phyloP scores from a whole-genome alignment of 768 basidiomycete genomes.

The Auricularia sp. region DNA sequence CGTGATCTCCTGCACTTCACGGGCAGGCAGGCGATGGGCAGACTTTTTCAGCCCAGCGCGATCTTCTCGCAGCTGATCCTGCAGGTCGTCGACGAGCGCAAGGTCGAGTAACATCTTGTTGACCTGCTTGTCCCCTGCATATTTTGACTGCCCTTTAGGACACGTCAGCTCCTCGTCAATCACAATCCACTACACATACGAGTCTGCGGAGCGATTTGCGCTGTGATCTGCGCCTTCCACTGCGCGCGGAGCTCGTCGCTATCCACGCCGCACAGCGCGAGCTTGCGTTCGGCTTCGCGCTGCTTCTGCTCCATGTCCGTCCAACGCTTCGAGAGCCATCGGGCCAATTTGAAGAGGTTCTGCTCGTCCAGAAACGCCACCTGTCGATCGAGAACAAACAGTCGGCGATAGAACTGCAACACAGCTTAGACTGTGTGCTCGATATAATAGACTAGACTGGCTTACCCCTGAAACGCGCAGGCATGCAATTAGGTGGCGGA shows the following conservation, averaged over 20 bases:
- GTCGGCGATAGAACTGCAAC: neutral
- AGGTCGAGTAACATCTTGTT: neutral
- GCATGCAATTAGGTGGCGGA: slow-evolving; percentile 26
- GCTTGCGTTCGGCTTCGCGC: neutral
- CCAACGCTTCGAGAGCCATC: neutral
- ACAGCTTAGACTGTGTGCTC: neutral
- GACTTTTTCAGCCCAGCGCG: neutral
- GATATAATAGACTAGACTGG: neutral
- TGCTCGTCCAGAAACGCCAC: neutral
- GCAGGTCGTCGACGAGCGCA: neutral
- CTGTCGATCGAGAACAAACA: neutral
- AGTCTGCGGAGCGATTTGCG: no score
- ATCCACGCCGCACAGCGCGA: neutral
- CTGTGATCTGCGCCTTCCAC: neutral
- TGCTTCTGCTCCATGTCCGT: neutral
- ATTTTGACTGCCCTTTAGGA: neutral
- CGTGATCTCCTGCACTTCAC: neutral
- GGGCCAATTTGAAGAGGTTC: no score
- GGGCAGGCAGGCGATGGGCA: neutral
- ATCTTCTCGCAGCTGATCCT: neutral
- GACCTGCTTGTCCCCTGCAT: neutral
- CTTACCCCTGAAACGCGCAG: slow-evolving; percentile 24
- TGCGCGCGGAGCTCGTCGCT: neutral
- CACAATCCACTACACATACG: no score
- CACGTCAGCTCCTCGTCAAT: no score